Evolutionary conservation across 441 rosid species (phyloP).

Genomic region (Brassica balearica): DNA sequence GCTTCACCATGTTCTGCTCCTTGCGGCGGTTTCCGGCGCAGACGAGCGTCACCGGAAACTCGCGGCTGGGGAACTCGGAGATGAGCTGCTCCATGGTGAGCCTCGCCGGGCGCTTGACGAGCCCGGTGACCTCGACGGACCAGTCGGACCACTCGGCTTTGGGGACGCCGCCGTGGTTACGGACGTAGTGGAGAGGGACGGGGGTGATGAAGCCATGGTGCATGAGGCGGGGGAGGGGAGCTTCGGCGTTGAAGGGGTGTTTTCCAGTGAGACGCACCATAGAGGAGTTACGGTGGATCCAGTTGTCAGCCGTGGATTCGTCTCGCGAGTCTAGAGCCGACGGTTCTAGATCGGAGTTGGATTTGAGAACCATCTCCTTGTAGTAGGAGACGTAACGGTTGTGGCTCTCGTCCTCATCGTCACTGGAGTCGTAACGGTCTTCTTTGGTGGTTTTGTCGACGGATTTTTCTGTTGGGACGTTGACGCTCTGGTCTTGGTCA

Average conservation of each 20-base stretch:
- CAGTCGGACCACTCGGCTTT: slow-evolving; percentile 68
- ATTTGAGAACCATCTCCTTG: slow-evolving; percentile 53
- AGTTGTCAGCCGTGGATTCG: slow-evolving; percentile 74
- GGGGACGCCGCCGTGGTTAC: slow-evolving; percentile 86
- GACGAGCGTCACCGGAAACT: slow-evolving; percentile 76
- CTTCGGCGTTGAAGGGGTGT: slow-evolving; percentile 88
- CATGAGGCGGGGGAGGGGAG: slow-evolving; percentile 82
- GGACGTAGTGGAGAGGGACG: slow-evolving; percentile 88
- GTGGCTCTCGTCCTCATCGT: slow-evolving; percentile 55
- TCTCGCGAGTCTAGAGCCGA: slow-evolving; percentile 70
- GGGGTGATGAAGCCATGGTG: slow-evolving; percentile 95
- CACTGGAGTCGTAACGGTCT: slow-evolving; percentile 54
- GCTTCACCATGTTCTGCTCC: slow-evolving; percentile 88
- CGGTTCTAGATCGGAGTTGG: slow-evolving; percentile 66
- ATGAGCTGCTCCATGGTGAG: slow-evolving; percentile 84
- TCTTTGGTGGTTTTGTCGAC: background rate
- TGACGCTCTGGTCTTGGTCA: slow-evolving; percentile 39
- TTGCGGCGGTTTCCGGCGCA: slow-evolving; percentile 94
- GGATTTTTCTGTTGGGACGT: slow-evolving; percentile 19
- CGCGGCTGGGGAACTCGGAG: slow-evolving; percentile 65
- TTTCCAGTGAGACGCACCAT: slow-evolving; percentile 95
- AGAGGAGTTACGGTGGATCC: slow-evolving; percentile 78
- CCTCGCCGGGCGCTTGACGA: slow-evolving; percentile 63
- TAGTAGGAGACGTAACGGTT: slow-evolving; percentile 49
- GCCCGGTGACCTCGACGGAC: slow-evolving; percentile 77